Evolutionary conservation across 1,284 basidiomycete genomes (phyloP).

Genomic region (Heliocybe sulcata): DNA sequence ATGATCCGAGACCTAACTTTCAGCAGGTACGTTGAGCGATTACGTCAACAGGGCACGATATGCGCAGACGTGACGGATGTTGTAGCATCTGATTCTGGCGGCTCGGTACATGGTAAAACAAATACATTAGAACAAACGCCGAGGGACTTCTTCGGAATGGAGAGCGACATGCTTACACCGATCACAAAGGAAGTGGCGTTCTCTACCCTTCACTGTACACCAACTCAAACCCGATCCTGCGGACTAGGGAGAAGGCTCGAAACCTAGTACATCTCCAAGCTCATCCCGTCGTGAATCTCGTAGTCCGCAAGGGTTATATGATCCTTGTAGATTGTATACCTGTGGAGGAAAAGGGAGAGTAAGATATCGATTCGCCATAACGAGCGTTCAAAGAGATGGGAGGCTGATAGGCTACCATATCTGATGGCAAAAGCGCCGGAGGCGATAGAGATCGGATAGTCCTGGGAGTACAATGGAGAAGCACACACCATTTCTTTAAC

Average conservation of each 20-base stretch:
- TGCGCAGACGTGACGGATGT: not conserved
- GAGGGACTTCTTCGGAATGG: too few species aligned
- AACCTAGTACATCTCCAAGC: conserved; percentile 80
- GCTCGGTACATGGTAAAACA: too few species aligned
- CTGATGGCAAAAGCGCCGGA: too few species aligned
- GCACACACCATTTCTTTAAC: conserved; percentile 89
- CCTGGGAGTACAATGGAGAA: not conserved
- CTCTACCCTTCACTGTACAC: not conserved
- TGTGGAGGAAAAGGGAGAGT: conserved; percentile 19
- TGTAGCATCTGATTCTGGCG: too few species aligned
- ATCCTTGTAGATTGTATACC: conserved; percentile 92
- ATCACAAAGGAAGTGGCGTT: too few species aligned
- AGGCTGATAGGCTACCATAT: too few species aligned
- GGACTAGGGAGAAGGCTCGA: not conserved
- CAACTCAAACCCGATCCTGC: not conserved
- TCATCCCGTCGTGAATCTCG: conserved; percentile 93
- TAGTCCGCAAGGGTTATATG: conserved; percentile 94
- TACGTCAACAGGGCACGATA: not conserved
- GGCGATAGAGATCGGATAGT: too few species aligned
- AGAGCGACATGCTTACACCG: too few species aligned
- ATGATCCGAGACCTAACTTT: not conserved
- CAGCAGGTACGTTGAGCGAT: not conserved
- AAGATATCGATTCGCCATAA: not conserved
- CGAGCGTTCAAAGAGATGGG: not conserved
- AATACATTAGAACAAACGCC: too few species aligned